Percentiles rank a stretch among this genome's conserved stretches.
Conservation (phyloP, 768 basidiomycete species). For the Gyrodon lividus region DNA sequence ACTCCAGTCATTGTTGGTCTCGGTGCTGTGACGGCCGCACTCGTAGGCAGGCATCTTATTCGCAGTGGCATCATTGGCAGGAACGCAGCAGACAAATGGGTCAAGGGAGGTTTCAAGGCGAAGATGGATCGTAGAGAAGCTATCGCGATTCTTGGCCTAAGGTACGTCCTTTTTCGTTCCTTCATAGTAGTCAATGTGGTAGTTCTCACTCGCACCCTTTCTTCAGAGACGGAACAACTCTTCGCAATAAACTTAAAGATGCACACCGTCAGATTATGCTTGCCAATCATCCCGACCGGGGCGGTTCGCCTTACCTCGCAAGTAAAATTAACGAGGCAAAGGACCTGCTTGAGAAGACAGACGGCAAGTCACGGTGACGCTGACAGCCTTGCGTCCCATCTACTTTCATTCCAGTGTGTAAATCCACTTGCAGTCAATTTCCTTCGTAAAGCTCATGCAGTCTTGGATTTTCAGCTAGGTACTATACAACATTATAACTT, state of each 20-base stretch:
- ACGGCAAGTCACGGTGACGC: conserved; percentile 41
- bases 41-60: conserved; percentile 71
- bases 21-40: conserved; percentile 72
- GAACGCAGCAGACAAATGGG: conserved; percentile 76
- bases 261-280: conserved; percentile 97
- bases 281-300: conserved; percentile 97
- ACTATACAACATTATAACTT: conserved; percentile 16
- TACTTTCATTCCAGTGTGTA: conserved; percentile 12
- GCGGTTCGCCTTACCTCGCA: conserved; percentile 96
- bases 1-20: conserved; percentile 77
- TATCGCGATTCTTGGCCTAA: conserved; percentile 85
- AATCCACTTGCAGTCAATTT: background rate
- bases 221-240: conserved; percentile 72
- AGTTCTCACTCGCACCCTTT: background rate
- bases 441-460: conserved; percentile 1
- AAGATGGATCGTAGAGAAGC: conserved; percentile 98
- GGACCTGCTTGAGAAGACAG: conserved; percentile 82
- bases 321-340: conserved; percentile 99
- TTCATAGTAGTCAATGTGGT: background rate
- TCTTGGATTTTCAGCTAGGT: conserved; percentile 14
- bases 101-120: conserved; percentile 88
- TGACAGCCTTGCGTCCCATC: background rate
- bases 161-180: conserved; percentile 52
- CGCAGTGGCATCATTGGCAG: conserved; percentile 60
- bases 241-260: conserved; percentile 85